These are phyloP conservation scores for Rhizopogon parksii DNA, from an alignment of 1,284 basidiomycete species.

Conservation along the genomic window DNA sequence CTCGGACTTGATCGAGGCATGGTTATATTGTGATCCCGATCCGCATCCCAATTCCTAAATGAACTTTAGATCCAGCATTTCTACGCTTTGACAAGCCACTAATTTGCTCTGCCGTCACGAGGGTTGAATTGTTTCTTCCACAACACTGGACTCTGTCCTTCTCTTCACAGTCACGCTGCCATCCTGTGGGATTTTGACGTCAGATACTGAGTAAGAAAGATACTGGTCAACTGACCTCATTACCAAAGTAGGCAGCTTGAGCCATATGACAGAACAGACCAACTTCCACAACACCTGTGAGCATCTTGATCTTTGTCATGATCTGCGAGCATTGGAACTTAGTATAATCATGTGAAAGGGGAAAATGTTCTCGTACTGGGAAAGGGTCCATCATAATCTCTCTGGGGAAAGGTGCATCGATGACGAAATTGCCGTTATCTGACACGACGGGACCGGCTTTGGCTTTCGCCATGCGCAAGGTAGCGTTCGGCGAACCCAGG, in stretches of 20 bases:
- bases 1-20: too few species aligned
- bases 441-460: slow-evolving; percentile 94
- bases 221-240: slow-evolving; percentile 48
- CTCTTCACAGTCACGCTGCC: slow-evolving; percentile 27
- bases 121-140: slow-evolving; percentile 16
- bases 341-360: neutral
- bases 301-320: slow-evolving; percentile 71
- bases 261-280: slow-evolving; percentile 93
- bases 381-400: slow-evolving; percentile 67
- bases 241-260: slow-evolving; percentile 96
- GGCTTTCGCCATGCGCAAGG: slow-evolving; percentile 75
- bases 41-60: neutral
- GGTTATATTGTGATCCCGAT: neutral
- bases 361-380: slow-evolving; percentile 38
- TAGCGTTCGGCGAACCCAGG: slow-evolving; percentile 58
- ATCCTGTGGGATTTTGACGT: slow-evolving; percentile 14
- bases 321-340: slow-evolving; percentile 39
- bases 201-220: neutral
- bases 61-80: neutral
- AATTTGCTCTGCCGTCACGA: slow-evolving; percentile 7
- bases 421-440: slow-evolving; percentile 94
- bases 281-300: slow-evolving; percentile 96
- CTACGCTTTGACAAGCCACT: too few species aligned
- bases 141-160: slow-evolving; percentile 10
- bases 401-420: slow-evolving; percentile 82